Percentiles rank a stretch among this genome's conserved stretches.
Evolutionary conservation across 768 basidiomycete genomes (phyloP).

Genomic region (Boletus tomentosulus): DNA sequence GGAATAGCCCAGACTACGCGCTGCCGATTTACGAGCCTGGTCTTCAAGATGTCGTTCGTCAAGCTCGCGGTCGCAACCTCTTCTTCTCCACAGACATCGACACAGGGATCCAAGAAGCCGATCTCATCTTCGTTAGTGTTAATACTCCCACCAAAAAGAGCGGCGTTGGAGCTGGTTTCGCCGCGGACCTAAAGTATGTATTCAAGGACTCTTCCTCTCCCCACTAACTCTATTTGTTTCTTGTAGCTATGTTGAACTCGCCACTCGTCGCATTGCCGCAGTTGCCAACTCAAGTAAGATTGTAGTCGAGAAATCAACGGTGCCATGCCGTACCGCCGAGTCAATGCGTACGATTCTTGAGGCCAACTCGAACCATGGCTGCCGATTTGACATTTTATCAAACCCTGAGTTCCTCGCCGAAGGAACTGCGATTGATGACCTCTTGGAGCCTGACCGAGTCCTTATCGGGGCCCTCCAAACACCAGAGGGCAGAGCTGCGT

Average conservation of each 20-base stretch:
- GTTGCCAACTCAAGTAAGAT: slow-evolving; percentile 92
- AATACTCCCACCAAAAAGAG: slow-evolving; percentile 99
- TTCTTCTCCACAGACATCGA: slow-evolving; percentile 97
- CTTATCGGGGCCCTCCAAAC: slow-evolving; percentile 95
- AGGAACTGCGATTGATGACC: slow-evolving; percentile 91
- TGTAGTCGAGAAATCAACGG: slow-evolving; percentile 98
- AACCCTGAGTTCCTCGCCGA: slow-evolving; percentile 99
- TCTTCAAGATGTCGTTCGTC: slow-evolving; percentile 83
- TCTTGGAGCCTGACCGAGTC: slow-evolving; percentile 89
- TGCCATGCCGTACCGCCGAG: slow-evolving; percentile 97
- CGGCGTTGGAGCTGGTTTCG: slow-evolving; percentile 96
- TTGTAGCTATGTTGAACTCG: slow-evolving; percentile 89
- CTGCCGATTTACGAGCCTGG: slow-evolving; percentile 99
- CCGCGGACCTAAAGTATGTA: slow-evolving; percentile 94
- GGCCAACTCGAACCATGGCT: slow-evolving; percentile 90
- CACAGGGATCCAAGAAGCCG: slow-evolving; percentile 88
- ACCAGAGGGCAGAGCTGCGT: slow-evolving; percentile 78
- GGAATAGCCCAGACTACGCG: slow-evolving; percentile 83
- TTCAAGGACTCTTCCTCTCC: slow-evolving; percentile 3
- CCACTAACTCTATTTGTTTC: slow-evolving; percentile 3
- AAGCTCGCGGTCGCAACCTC: slow-evolving; percentile 88
- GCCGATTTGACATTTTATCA: slow-evolving; percentile 95
- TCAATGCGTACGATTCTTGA: slow-evolving; percentile 99
- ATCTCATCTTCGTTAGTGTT: slow-evolving; percentile 97
- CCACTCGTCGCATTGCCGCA: slow-evolving; percentile 92